Evolutionary conservation across 1,284 basidiomycete genomes (phyloP).

Genomic region (Ustilago bromivora): DNA sequence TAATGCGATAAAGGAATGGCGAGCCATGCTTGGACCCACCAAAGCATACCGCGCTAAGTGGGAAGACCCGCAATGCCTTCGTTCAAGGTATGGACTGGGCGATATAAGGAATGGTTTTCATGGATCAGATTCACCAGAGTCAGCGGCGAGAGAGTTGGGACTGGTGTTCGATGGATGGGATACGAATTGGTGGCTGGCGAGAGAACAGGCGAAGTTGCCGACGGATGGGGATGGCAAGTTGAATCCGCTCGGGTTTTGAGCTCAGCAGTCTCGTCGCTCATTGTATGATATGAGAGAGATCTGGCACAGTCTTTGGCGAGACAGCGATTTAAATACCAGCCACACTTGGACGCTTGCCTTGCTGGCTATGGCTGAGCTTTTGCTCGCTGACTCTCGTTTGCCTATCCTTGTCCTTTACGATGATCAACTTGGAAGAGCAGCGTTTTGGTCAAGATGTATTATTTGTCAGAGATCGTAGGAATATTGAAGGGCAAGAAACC

Average conservation of each 20-base stretch:
- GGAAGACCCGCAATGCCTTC: conserved; percentile 46
- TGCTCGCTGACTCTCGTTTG: too few species aligned
- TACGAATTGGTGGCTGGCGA: conserved; percentile 50
- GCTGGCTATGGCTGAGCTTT: too few species aligned
- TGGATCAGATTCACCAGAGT: conserved; percentile 48
- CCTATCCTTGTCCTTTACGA: too few species aligned
- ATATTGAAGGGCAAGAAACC: too few species aligned
- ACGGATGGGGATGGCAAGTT: conserved; percentile 17
- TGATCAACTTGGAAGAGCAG: too few species aligned
- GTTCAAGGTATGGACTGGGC: conserved; percentile 60
- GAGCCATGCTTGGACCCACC: conserved; percentile 63
- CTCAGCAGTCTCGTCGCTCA: neutral
- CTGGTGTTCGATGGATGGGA: conserved; percentile 62
- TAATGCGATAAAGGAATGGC: conserved; percentile 58
- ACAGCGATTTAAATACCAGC: conserved; percentile 5
- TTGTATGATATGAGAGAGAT: neutral
- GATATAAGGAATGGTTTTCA: conserved; percentile 69
- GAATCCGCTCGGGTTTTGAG: conserved; percentile 35
- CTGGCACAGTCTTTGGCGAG: neutral
- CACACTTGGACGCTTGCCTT: too few species aligned
- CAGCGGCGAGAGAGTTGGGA: conserved; percentile 46
- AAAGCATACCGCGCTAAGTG: conserved; percentile 65
- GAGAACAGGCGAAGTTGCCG: conserved; percentile 30
- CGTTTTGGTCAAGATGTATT: too few species aligned
- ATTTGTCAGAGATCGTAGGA: too few species aligned